Percentiles rank a stretch among this genome's conserved stretches.
Conservation (phyloP, 108 stramenopile genomes). For the Fragilaria radians region DNA sequence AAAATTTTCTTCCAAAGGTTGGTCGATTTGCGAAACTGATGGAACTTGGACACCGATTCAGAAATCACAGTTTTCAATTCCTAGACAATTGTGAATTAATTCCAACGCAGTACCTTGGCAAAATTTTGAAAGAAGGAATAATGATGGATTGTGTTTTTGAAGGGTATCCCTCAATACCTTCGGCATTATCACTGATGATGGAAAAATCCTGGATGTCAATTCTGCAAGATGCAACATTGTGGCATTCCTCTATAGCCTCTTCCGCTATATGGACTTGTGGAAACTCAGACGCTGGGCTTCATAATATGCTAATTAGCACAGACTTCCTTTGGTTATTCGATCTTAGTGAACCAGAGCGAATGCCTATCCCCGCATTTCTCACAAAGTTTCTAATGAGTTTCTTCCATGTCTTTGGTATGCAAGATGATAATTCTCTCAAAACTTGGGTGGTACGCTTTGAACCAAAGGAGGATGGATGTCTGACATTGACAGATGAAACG, state of each 20-base stretch:
- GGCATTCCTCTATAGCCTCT: background rate
- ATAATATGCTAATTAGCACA: constrained; percentile 61
- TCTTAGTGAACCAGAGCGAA: constrained; percentile 52
- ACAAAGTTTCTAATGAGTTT: constrained; percentile 74
- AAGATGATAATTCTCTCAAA: constrained; percentile 31
- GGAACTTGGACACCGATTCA: constrained; percentile 37
- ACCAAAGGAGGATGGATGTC: background rate
- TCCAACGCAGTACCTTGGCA: constrained; percentile 33
- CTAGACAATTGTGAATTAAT: no score
- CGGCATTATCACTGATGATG: background rate
- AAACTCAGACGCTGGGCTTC: constrained; percentile 73
- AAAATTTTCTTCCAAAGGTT: constrained; percentile 62
- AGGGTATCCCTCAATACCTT: background rate
- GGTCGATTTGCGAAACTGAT: constrained; percentile 52
- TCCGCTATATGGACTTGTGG: constrained; percentile 63
- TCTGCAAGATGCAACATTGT: background rate
- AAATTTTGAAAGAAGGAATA: constrained; percentile 40
- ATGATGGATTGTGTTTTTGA: constrained; percentile 14
- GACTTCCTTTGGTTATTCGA: constrained; percentile 64
- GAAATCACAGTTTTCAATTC: constrained; percentile 16
- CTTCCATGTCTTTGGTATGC: constrained; percentile 73
- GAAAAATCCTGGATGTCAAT: background rate
- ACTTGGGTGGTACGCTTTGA: background rate
- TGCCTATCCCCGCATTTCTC: constrained; percentile 65
- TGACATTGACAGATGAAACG: constrained; percentile 19